Base-by-base conservation (phyloP, 768 basidiomycete genomes). In the Calocybe indica region DNA sequence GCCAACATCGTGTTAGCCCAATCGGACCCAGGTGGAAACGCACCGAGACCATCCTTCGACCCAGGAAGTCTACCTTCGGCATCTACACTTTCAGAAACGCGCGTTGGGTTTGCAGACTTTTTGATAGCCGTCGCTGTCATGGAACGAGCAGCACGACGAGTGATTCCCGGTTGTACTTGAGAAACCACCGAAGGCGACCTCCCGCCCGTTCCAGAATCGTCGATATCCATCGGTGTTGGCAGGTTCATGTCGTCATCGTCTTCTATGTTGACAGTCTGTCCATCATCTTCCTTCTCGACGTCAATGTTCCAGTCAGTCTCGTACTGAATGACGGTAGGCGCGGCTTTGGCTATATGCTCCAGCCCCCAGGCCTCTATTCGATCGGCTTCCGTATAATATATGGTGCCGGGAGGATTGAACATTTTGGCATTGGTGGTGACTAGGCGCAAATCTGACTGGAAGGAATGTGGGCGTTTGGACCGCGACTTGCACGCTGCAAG, bases 231-330 rank as follows among this genome's bases (percentile, higher is more conserved):
- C 6, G 70, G 71, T 8, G 75, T 72, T 0, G 62, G 66, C 11
- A 48, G 22, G 7, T 47, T 55, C 15, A 63, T 61, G 5, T 70
- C 69, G 2, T 72, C 71, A 34, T 71, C 70, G 6, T 68, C 66
- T 36, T 73, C 73, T 22, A 73, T 58, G 37, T 69, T 66, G 33
- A 71, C 61, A 7, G 64, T 55, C 1, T 56, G 58, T 3, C 67
- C 66, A 37, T 76, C 76, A 49, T 79, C 84, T 36, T 85, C 86
- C 33, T 75, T 77, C 56, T 87, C 87, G 7, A 85, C 69, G 45
- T 91, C 87, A 48, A 89, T 83, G 55, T 86, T 88, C 87, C 87
- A 89, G 59, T 88, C 84, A 1, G 83, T 80, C 66, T 89, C 87
- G 59, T 83, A 85, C 47, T 89, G 86, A 48, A 89, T 87, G 37